A percentile compares a stretch with the other conserved stretches of the same genome.
Evolutionary conservation across 495 filamentous ascomycete genomes (phyloP).

Genomic region (Ascodesmis nigricans): DNA sequence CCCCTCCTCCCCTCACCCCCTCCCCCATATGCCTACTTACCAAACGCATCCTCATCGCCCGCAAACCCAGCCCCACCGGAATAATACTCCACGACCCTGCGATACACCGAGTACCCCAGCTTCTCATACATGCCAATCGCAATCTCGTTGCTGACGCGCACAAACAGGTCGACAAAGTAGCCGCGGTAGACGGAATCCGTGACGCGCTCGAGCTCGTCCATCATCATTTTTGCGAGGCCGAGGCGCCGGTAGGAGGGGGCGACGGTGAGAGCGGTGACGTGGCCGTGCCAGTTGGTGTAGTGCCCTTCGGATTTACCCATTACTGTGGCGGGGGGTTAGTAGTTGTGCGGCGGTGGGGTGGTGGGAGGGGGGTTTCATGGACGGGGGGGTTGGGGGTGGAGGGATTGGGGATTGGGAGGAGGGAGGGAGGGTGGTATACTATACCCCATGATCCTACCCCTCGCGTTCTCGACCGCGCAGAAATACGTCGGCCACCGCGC

Average conservation of each 20-base stretch:
- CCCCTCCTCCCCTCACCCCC: not conserved
- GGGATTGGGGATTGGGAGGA: too few relatives aligned
- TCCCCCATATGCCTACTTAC: constrained; percentile 6
- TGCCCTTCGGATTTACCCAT: constrained; percentile 89
- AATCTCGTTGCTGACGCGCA: constrained; percentile 65
- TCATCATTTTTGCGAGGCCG: constrained; percentile 63
- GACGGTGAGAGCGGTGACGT: constrained; percentile 90
- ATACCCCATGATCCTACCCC: constrained; percentile 74
- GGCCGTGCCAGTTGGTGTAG: constrained; percentile 91
- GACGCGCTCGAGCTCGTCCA: constrained; percentile 50
- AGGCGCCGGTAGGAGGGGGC: constrained; percentile 66
- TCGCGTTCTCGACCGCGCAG: constrained; percentile 57
- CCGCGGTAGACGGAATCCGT: constrained; percentile 53
- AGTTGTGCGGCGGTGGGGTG: constrained; percentile 2
- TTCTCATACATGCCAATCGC: constrained; percentile 73
- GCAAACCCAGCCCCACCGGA: constrained; percentile 38
- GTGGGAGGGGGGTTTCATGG: not conserved
- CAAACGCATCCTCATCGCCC: constrained; percentile 62
- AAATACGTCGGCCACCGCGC: constrained; percentile 89
- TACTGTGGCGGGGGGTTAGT: constrained; percentile 31
- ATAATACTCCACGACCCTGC: constrained; percentile 78
- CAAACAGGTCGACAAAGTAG: constrained; percentile 93
- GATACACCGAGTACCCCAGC: constrained; percentile 75
- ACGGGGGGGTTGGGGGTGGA: not conserved
- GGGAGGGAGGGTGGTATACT: constrained; percentile 34